Evolutionary conservation across 108 stramenopile species (phyloP).

Genomic region (Fistulifera solaris): DNA sequence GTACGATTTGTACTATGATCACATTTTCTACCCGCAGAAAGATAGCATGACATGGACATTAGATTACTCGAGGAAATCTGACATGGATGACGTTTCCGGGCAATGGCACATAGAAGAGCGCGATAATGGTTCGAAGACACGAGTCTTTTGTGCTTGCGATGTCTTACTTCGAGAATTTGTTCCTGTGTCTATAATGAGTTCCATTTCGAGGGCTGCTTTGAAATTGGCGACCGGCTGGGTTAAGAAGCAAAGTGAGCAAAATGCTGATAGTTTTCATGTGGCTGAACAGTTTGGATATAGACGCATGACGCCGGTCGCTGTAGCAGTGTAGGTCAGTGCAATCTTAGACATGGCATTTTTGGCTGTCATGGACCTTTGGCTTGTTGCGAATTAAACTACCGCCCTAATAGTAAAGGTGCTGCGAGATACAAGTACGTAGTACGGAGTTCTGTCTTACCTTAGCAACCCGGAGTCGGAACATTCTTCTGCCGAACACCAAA

Average conservation of each 20-base stretch:
- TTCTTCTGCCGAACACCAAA: no score
- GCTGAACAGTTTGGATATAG: no score
- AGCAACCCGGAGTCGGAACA: no score
- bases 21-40: constrained; percentile 29
- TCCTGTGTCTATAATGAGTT: constrained; percentile 47
- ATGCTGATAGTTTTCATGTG: constrained; percentile 9
- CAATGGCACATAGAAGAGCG: constrained; percentile 60
- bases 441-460: no score
- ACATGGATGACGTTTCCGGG: constrained; percentile 68
- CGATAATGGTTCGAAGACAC: constrained; percentile 10
- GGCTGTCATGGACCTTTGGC: no score
- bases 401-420: no score
- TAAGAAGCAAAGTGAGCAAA: constrained; percentile 58
- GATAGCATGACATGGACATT: constrained; percentile 54
- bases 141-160: constrained; percentile 71
- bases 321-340: no score
- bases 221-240: constrained; percentile 66
- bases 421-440: no score
- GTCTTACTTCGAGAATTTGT: constrained; percentile 40
- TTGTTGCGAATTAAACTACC: no score
- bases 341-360: no score
- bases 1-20: constrained; percentile 55
- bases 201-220: constrained; percentile 52
- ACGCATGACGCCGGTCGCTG: no score
- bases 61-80: constrained; percentile 59